These are phyloP conservation scores for Sclerospora graminicola DNA, from an alignment of 352 stramenopile genomes.

Conservation along the genomic window DNA sequence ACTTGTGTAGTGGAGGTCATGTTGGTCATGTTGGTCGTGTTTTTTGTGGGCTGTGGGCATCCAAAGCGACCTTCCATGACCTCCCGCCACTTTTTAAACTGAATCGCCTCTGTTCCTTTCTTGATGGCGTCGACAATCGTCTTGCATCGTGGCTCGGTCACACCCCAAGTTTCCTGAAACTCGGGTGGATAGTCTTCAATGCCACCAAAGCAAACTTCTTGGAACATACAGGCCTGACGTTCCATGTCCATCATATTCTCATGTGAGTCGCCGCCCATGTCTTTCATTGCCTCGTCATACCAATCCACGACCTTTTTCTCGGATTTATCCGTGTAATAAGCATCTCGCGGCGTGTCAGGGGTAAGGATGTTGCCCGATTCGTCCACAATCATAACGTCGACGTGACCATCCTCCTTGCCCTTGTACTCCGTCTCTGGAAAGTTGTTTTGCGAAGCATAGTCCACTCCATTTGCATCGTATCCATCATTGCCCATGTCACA, in stretches of 20 bases:
- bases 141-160: conserved; percentile 26
- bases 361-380: neutral
- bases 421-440: too few species aligned
- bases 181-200: conserved; percentile 24
- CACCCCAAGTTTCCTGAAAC: conserved; percentile 36
- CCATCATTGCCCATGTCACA: conserved; percentile 1
- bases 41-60: conserved; percentile 24
- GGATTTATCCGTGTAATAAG: conserved; percentile 7
- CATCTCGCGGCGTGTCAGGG: conserved; percentile 20
- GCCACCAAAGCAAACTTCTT: conserved; percentile 41
- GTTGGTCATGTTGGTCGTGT: conserved; percentile 2
- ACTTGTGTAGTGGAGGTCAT: too few species aligned
- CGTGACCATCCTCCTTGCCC: too few species aligned
- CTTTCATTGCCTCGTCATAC: conserved; percentile 26
- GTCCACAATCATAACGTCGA: too few species aligned
- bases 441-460: too few species aligned
- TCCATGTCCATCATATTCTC: conserved; percentile 39
- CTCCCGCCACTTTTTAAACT: conserved; percentile 20
- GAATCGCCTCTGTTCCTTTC: conserved; percentile 22
- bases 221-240: conserved; percentile 38
- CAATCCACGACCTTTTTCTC: conserved; percentile 23
- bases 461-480: too few species aligned
- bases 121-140: conserved; percentile 35
- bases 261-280: conserved; percentile 20
- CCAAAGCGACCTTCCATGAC: conserved; percentile 33